Evolutionary conservation across 495 filamentous ascomycete genomes (phyloP), one percentile per base, ranked within the genome.

Genomic region (Massariosphaeria phaeospora): DNA sequence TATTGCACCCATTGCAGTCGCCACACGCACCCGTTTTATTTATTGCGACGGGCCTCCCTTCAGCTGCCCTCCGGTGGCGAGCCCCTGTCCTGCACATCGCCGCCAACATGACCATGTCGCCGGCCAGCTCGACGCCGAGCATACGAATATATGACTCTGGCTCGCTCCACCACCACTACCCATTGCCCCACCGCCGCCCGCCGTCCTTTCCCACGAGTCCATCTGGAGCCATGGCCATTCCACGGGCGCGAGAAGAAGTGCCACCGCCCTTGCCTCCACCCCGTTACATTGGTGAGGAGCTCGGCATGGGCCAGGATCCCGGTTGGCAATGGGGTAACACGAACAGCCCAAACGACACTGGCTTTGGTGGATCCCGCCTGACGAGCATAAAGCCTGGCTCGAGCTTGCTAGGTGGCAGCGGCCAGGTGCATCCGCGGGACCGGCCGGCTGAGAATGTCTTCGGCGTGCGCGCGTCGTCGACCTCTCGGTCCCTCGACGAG

Each of bases 221-320:
- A 1, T 53, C 57, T 10, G 51, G 50, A 30, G 45, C 82, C 36
- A 74, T 84, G 77, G 69, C 79, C n/a, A 83, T 85, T 66, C 76
- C 64, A 55, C 73, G 72, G 55, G 64, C 74, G 43, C 69, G 63
- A 48, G 71, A 77, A 41, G 69, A 76, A 34, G 70, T 75, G 34
- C 72, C 71, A 34, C 83, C 83, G 35, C 82, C 82, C 48, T 80
- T 82, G 52, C 71, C 85, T 55, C 83, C 83, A 41, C 83, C 83
- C 7, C 83, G 82, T 7, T 68, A 73, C 55, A 67, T 73, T 47
- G 76, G 84, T 35, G 72, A 67, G 42, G 79, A 62, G 21, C 52
- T 82, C 43, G 70, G 74, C 50, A 68, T 73, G 54, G 79, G 79
- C 27, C 73, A 77, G 53, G 82, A 84, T 65, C 72, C 73, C n/a